Percentiles rank a stretch among this genome's conserved stretches.
Conservation (phyloP, 2,329 filamentous ascomycete species). For the Paecilomyces sp. region DNA sequence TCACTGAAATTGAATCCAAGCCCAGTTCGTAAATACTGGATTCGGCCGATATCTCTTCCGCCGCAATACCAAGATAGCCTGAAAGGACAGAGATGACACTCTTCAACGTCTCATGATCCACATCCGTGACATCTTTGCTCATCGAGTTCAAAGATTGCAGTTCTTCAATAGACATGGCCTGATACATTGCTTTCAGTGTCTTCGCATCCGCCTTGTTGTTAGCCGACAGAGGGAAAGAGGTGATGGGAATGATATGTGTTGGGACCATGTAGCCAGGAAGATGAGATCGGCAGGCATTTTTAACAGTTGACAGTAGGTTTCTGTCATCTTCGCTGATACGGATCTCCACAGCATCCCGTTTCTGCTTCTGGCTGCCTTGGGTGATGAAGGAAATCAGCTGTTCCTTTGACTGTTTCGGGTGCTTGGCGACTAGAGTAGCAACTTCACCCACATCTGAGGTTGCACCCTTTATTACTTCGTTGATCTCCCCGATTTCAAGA, state of each 20-base stretch:
- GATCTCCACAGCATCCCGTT: slow-evolving; percentile 12
- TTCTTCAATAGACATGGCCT: slow-evolving; percentile 50
- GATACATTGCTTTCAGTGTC: slow-evolving; percentile 60
- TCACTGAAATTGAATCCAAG: slow-evolving; percentile 78
- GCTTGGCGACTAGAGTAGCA: slow-evolving; percentile 68
- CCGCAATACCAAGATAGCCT: slow-evolving; percentile 43
- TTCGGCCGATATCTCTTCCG: slow-evolving; percentile 40
- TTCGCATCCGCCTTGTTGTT: slow-evolving; percentile 87
- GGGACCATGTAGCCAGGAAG: slow-evolving; percentile 88
- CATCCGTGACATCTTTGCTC: slow-evolving; percentile 17
- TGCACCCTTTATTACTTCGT: slow-evolving; percentile 65
- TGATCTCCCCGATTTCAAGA: slow-evolving; percentile 86
- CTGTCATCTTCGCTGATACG: slow-evolving; percentile 34
- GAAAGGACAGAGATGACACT: slow-evolving; percentile 50
- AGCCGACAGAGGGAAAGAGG: slow-evolving; percentile 67
- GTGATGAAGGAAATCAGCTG: slow-evolving; percentile 71
- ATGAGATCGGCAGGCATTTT: slow-evolving; percentile 57
- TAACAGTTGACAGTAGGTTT: slow-evolving; percentile 41
- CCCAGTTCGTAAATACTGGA: slow-evolving; percentile 80
- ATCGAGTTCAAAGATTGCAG: slow-evolving; percentile 51
- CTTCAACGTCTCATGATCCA: slow-evolving; percentile 33
- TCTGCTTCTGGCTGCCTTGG: slow-evolving; percentile 8
- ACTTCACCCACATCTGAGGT: slow-evolving; percentile 57
- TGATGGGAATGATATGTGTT: slow-evolving; percentile 68
- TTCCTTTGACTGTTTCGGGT: slow-evolving; percentile 67